Base-by-base conservation (phyloP, 1,139 yeast species). In the Yamadazyma dendronema region DNA sequence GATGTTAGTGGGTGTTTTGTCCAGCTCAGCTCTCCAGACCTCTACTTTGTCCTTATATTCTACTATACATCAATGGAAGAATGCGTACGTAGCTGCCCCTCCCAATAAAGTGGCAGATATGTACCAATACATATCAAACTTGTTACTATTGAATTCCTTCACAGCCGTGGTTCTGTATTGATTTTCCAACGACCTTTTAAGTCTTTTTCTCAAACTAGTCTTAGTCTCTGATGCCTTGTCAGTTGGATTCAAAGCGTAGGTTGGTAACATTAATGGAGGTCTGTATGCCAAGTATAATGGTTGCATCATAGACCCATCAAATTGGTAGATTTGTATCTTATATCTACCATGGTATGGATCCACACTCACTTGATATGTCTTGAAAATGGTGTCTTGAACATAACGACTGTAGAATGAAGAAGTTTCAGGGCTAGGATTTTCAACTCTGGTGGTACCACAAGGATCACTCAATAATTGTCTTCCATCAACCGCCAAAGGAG, bases 211-310 rank as follows among this genome's bases (percentile, higher is more conserved):
- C 45, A 76, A 57, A 14, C 71, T 66, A 12, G 67, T 49, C 34
- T 57, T 59, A 22, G 72, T 61, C 33, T 64, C 65, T 16, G 67
- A 64, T 2, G 67, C 66, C 7, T 54, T 55, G 33, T 71, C 70
- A 3, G 96, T 87, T 21, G 97, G 97, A 59, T 89, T 90, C 72
- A 92, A 69, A 1, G 97, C 90, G 39, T 62, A 65, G 1, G 98
- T 92, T 16, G 98, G 98, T 46, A 92, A 77, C 98, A 92, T 92
- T 76, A 84, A 72, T 14, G 98, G 95, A 7, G 98, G 98, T 54
- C 76, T 77, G 67, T 90, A 92, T 3, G 94, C 96, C 62, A 92
- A 74, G 60, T 87, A 92, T 52, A 92, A 64, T 0, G 98, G 97
- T 49, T 88, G 94, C 73, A 85, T 65, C 39, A 79, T 79, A 15